A percentile compares a stretch with the other conserved stretches of the same genome.
phyloP scores from a whole-genome alignment of 208 protist genomes.

The Tritrichomonas foetus region DNA sequence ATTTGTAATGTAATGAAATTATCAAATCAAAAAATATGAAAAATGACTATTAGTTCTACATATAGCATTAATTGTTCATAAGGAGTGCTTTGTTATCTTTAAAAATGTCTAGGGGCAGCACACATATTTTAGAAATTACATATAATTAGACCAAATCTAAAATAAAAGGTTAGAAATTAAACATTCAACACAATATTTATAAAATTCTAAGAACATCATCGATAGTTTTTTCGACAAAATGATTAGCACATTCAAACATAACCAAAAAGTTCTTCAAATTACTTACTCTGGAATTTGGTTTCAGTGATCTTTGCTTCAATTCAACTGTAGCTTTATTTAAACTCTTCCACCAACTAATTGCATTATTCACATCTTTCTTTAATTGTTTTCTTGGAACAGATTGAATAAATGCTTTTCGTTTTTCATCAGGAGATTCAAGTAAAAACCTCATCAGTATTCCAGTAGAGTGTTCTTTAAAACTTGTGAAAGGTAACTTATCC shows the following conservation, averaged over 20 bases:
- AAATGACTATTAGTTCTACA: too few species aligned
- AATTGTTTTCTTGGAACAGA: background rate
- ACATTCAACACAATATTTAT: too few species aligned
- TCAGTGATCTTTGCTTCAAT: conserved; percentile 19
- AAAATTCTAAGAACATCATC: background rate
- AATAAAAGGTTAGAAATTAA: too few species aligned
- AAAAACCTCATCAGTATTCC: conserved; percentile 32
- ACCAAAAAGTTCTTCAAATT: conserved; percentile 34
- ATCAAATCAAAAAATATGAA: too few species aligned
- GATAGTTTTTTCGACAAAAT: background rate
- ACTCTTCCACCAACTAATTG: conserved; percentile 1
- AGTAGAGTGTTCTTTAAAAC: background rate
- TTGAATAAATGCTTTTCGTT: background rate
- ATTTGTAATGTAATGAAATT: too few species aligned
- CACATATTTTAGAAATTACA: too few species aligned
- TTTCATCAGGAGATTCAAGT: background rate
- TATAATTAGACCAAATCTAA: too few species aligned
- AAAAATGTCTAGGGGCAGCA: too few species aligned
- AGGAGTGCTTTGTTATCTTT: too few species aligned
- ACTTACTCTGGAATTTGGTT: background rate
- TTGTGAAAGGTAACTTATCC: background rate
- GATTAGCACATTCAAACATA: conserved; percentile 31
- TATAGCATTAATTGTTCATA: too few species aligned
- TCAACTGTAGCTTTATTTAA: background rate
- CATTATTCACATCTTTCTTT: background rate